Base-by-base conservation (phyloP, 495 filamentous ascomycete genomes). In the Usnea hakonensis region DNA sequence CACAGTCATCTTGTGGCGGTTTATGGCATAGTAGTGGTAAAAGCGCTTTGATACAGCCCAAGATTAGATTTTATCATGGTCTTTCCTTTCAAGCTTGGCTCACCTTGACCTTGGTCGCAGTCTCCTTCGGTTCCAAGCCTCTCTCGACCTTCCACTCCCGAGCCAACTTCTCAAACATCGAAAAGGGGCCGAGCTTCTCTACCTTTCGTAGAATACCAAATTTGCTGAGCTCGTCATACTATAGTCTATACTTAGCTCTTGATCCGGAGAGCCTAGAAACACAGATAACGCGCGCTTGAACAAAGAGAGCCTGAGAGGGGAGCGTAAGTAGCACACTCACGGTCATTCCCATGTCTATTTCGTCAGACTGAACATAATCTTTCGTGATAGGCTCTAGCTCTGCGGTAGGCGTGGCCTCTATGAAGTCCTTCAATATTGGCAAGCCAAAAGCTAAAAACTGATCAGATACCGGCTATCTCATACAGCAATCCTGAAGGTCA, bases 321-420 rank as follows among this genome's bases (percentile, higher is more conserved):
- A n/a, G n/a, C n/a, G n/a, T n/a, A n/a, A n/a, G n/a, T n/a, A n/a
- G n/a, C n/a, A n/a, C n/a, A n/a, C n/a, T n/a, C n/a, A n/a, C n/a
- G n/a, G 79, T 81, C 44, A 85, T 75, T 19, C 84, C 85, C 88
- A 90, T 91, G 65, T 90, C 88, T 77, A 73, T 32, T 46, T 63
- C 60, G 30, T 61, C 85, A 30, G 70, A 75, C 65, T 89, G 84
- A 2, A 85, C 80, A 66, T 89, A 88, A 19, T 74, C 76, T 0
- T 81, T 72, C 1, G 89, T 89, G 33, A 91, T 85, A 16, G 91
- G 91, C 66, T 92, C 88, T 0, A 95, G 80, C 71, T 96, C 91
- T 1, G 90, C 91, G 5, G 90, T 94, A 0, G 91, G 91, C 0
- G 81, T 78, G 4, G 91, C 91, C 19, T 78, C 74, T 28, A 95